These are phyloP conservation scores for Suillus bovinus DNA, from an alignment of 768 basidiomycete species.

Conservation along the genomic window DNA sequence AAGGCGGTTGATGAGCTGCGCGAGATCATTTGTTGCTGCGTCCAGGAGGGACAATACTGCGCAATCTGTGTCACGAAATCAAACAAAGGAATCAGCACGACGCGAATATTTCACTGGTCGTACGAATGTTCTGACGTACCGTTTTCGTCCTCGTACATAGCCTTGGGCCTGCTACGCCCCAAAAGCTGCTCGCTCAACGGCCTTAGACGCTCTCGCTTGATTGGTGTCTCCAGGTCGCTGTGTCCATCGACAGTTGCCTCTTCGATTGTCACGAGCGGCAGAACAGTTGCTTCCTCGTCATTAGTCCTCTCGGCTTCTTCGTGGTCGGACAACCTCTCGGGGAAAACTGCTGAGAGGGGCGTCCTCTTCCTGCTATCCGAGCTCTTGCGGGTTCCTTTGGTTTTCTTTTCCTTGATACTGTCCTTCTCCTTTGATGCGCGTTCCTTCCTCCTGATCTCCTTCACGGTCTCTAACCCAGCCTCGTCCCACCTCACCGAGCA, in stretches of 20 bases:
- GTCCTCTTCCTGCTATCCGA: slow-evolving; percentile 56
- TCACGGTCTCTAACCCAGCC: slow-evolving; percentile 46
- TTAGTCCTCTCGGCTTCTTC: slow-evolving; percentile 7
- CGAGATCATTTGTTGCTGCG: slow-evolving; percentile 79
- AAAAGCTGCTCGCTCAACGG: slow-evolving; percentile 68
- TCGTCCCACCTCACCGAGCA: slow-evolving; percentile 55
- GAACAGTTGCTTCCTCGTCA: slow-evolving; percentile 11
- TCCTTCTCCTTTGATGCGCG: slow-evolving; percentile 32
- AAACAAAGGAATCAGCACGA: neutral
- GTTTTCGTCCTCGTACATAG: slow-evolving; percentile 53
- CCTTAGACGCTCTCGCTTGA: slow-evolving; percentile 46
- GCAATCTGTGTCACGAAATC: slow-evolving; percentile 24
- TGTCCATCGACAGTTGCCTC: slow-evolving; percentile 54
- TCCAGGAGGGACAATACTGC: slow-evolving; percentile 71
- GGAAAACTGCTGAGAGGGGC: slow-evolving; percentile 61
- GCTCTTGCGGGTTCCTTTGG: slow-evolving; percentile 36
- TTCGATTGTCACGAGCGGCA: slow-evolving; percentile 44
- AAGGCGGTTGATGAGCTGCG: slow-evolving; percentile 75
- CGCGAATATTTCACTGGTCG: neutral
- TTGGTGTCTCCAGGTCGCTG: slow-evolving; percentile 33
- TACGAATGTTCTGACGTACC: slow-evolving; percentile 19
- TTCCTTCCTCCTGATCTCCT: slow-evolving; percentile 45
- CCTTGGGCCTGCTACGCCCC: slow-evolving; percentile 47
- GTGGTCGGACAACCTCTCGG: slow-evolving; percentile 33
- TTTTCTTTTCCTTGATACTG: slow-evolving; percentile 34